These are phyloP conservation scores for Colletotrichum cuscutae DNA, from an alignment of 2,329 filamentous ascomycete species.

Conservation along the genomic window DNA sequence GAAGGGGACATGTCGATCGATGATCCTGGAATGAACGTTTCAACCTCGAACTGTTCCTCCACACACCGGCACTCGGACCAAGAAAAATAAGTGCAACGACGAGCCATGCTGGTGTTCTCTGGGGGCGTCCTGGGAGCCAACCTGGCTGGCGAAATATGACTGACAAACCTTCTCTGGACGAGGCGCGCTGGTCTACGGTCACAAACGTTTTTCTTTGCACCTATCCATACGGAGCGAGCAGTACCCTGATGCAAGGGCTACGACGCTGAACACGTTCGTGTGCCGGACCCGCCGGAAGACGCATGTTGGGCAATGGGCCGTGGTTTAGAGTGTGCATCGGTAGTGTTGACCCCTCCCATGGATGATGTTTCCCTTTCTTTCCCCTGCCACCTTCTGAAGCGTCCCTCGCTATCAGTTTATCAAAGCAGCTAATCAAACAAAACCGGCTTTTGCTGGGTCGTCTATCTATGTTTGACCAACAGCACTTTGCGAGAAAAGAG, in stretches of 20 bases:
- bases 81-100: conserved; percentile 6
- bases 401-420: not conserved
- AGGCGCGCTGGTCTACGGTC: conserved; percentile 8
- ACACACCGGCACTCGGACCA: conserved; percentile 18
- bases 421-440: not conserved
- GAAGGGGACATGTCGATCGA: conserved; percentile 20
- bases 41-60: conserved; percentile 33
- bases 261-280: not conserved
- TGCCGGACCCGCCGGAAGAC: conserved; percentile 26
- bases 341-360: not conserved
- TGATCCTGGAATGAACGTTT: conserved; percentile 34
- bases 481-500: not conserved
- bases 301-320: not conserved
- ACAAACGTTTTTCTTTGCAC: not conserved
- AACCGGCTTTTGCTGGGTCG: not conserved
- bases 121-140: conserved; percentile 16
- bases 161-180: conserved; percentile 22
- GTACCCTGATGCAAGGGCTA: conserved; percentile 13
- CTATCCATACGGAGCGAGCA: not conserved
- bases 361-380: not conserved
- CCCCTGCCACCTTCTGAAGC: not conserved
- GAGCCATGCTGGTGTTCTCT: not conserved
- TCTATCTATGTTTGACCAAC: not conserved
- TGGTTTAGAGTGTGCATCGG: not conserved
- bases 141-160: not conserved